These are phyloP conservation scores for Cladosporium sp. DNA, from an alignment of 2,329 filamentous ascomycete species.

Conservation along the genomic window DNA sequence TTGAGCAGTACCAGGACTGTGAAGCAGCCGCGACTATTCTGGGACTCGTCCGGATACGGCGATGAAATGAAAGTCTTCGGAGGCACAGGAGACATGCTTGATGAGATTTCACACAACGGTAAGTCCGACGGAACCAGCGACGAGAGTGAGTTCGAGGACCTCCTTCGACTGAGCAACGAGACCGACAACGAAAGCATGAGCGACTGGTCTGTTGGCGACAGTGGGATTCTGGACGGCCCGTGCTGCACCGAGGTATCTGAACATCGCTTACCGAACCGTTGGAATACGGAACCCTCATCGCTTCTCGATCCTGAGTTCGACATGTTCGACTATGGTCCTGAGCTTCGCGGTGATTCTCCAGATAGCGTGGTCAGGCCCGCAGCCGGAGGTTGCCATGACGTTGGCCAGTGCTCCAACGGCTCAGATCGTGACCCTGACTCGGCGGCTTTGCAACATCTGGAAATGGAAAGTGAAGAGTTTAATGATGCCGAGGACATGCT, in stretches of 20 bases:
- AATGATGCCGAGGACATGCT: not conserved
- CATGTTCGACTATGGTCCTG: not conserved
- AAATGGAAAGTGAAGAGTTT: not conserved
- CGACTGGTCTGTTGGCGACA: not conserved
- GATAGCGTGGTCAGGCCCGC: not conserved
- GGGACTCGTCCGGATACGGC: not conserved
- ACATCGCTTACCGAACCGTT: not conserved
- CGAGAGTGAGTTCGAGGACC: not conserved
- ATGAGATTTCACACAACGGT: not conserved
- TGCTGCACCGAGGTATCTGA: not conserved
- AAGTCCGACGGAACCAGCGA: not conserved
- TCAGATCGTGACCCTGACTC: not conserved
- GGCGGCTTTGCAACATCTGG: not conserved
- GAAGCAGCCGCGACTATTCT: not conserved
- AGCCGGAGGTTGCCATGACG: not conserved
- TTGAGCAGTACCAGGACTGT: slow-evolving; percentile 5
- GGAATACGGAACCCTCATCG: not conserved
- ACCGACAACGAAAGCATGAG: not conserved
- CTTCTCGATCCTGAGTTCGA: not conserved
- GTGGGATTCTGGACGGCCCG: not conserved
- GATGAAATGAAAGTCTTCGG: not conserved
- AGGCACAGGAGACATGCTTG: not conserved
- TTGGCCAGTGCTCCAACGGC: not conserved
- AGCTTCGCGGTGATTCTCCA: not conserved
- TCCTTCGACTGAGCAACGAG: not conserved